These are phyloP conservation scores for Taphrina wiesneri DNA, from an alignment of 1,139 yeast species.

Conservation along the genomic window DNA sequence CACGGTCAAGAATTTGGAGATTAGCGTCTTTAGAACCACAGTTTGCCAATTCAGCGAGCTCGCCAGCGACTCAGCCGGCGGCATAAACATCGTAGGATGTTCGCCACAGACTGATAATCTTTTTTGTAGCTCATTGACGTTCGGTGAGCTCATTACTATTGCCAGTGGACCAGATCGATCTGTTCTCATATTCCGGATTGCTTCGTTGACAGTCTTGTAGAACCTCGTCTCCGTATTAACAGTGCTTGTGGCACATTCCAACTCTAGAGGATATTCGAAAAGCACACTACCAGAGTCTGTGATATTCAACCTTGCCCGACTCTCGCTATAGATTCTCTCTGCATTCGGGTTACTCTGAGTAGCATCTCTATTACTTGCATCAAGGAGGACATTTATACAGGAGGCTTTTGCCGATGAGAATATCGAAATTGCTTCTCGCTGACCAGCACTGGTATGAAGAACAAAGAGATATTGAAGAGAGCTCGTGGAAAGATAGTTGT, in stretches of 20 bases:
- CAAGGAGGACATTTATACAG: slow-evolving; percentile 63
- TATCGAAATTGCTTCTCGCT: slow-evolving; percentile 71
- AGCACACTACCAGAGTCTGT: slow-evolving; percentile 43
- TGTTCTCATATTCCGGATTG: slow-evolving; percentile 50
- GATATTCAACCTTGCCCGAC: slow-evolving; percentile 28
- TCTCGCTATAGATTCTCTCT: slow-evolving; percentile 58
- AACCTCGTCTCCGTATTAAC: slow-evolving; percentile 48
- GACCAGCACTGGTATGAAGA: slow-evolving; percentile 71
- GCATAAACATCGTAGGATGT: slow-evolving; percentile 50
- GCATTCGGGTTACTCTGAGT: slow-evolving; percentile 61
- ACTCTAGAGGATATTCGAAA: slow-evolving; percentile 55
- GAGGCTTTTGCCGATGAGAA: slow-evolving; percentile 62
- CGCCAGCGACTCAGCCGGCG: slow-evolving; percentile 43
- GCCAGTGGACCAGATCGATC: slow-evolving; percentile 10
- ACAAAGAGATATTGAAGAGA: slow-evolving; percentile 65
- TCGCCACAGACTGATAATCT: slow-evolving; percentile 10
- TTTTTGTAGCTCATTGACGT: not conserved
- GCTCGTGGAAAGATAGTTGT: slow-evolving; percentile 57
- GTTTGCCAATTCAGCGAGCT: slow-evolving; percentile 90
- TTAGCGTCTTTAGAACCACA: slow-evolving; percentile 63
- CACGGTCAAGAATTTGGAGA: slow-evolving; percentile 70
- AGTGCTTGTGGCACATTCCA: slow-evolving; percentile 51
- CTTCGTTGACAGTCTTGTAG: slow-evolving; percentile 60
- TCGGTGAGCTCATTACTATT: slow-evolving; percentile 27
- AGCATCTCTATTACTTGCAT: slow-evolving; percentile 61